Evolutionary conservation across 2,329 filamentous ascomycete genomes (phyloP).

Genomic region (Botrytis cinerea): DNA sequence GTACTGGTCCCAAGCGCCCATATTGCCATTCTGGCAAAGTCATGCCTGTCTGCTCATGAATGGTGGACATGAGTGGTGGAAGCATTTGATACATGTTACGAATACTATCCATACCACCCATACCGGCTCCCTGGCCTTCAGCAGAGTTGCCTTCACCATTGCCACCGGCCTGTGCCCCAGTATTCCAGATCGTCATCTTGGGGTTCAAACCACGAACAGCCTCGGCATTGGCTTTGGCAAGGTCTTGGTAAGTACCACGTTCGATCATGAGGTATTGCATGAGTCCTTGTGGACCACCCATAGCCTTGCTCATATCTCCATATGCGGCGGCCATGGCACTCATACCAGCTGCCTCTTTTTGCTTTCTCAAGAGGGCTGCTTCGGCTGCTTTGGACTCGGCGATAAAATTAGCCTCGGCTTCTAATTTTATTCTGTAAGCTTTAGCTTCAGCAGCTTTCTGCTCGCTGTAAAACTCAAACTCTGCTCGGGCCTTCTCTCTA

Average conservation of each 20-base stretch:
- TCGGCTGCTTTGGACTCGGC: constrained; percentile 54
- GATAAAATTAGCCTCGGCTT: constrained; percentile 45
- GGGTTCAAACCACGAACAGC: constrained; percentile 78
- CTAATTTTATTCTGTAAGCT: constrained; percentile 49
- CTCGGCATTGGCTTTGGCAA: constrained; percentile 75
- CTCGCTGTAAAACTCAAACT: constrained; percentile 45
- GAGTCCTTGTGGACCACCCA: constrained; percentile 76
- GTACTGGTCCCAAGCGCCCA: constrained; percentile 47
- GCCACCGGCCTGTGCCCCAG: constrained; percentile 53
- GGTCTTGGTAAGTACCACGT: constrained; percentile 73
- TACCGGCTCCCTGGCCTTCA: constrained; percentile 44
- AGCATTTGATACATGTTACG: constrained; percentile 79
- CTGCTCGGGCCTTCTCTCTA: constrained; percentile 35
- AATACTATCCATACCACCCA: constrained; percentile 64
- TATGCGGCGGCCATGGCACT: constrained; percentile 81
- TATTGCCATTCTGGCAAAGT: constrained; percentile 76
- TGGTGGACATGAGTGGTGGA: constrained; percentile 79
- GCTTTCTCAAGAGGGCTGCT: constrained; percentile 58
- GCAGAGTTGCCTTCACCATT: constrained; percentile 33
- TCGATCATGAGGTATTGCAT: constrained; percentile 88
- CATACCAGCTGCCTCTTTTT: constrained; percentile 77
- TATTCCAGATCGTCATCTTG: constrained; percentile 92
- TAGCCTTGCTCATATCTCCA: constrained; percentile 66
- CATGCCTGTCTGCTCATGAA: constrained; percentile 87
- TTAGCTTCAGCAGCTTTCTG: constrained; percentile 56